Base-by-base conservation (phyloP, 805 yeast genomes). In the Metschnikowia kofuensis region DNA sequence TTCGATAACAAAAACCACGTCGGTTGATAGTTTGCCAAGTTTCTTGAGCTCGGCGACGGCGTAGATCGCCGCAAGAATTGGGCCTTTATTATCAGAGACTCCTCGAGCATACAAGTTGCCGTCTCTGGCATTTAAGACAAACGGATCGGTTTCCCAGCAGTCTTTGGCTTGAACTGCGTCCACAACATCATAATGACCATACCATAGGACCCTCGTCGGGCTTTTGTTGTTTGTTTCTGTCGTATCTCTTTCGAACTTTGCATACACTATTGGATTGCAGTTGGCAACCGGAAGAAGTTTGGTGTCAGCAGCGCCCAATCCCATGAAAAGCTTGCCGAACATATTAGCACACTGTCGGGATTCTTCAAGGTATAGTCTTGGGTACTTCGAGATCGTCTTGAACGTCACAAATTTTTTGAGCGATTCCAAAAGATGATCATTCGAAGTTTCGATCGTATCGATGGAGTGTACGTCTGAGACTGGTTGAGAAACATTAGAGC, bases 171-270 rank as follows among this genome's bases (percentile, higher is more conserved):
- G 76, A 32, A 80, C 79, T 0, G 95, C 95, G 50, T 86, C 87
- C 37, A 92, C 89, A 28, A 92, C 97, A 67, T 92, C 99, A 63
- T 94, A 92, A 72, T 92, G 99, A 1, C 96, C 98, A 66, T 92
- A 92, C 86, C 96, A 92, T 42, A 92, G 65, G 5, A 89, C 75
- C 48, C 87, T 72, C 2, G 52, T 47, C 10, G 60, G 51, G 14
- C 41, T 40, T 46, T 55, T 11, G 49, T 42, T 15, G 42, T 48
- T 2, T 6, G 29, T 30, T 6, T 29, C 41, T 5, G 38, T 42
- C 10, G 41, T 32, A 12, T 46, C 36, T 44, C 77, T 79, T 48
- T 70, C 69, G 66, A 92, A 92, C 8, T 74, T 69, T 0, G 94
- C 94, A 59, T 80, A 84, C 0, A 92, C 92, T 2, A 91, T 80